These are phyloP conservation scores for Rhizopus microsporus DNA, from an alignment of 371 early-diverging fungal species.

Conservation along the genomic window DNA sequence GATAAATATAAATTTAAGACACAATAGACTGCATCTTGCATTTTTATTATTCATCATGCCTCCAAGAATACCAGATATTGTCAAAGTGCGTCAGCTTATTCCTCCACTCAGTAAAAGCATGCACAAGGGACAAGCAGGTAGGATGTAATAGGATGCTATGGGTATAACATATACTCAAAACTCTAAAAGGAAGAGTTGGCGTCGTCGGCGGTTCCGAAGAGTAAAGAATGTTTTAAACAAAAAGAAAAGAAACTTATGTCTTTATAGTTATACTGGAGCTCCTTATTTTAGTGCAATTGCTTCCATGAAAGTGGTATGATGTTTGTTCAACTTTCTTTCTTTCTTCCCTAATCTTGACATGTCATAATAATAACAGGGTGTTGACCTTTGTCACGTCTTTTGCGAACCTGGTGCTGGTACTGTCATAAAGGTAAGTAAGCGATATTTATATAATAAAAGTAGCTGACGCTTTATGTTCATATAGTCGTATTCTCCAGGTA, in stretches of 20 bases:
- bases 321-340: neutral
- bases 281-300: conserved; percentile 89
- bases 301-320: conserved; percentile 74
- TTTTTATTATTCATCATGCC: conserved; percentile 17
- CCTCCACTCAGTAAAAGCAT: conserved; percentile 69
- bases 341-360: neutral
- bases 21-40: too few relatives aligned
- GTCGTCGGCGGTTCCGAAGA: conserved; percentile 81
- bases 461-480: conserved; percentile 1
- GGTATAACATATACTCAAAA: neutral
- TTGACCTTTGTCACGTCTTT: conserved; percentile 89
- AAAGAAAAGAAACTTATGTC: neutral
- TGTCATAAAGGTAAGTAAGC: conserved; percentile 34
- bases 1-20: too few relatives aligned
- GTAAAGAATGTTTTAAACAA: conserved; percentile 33
- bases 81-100: conserved; percentile 61
- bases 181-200: conserved; percentile 58
- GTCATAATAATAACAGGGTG: conserved; percentile 63
- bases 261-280: conserved; percentile 85
- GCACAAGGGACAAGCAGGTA: conserved; percentile 91
- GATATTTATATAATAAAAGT: neutral
- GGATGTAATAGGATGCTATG: neutral
- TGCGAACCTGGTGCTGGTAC: conserved; percentile 79
- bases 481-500: conserved; percentile 60
- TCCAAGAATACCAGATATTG: conserved; percentile 44